Evolutionary conservation across 2,329 filamentous ascomycete genomes (phyloP).

Genomic region (Neonectria sp.): DNA sequence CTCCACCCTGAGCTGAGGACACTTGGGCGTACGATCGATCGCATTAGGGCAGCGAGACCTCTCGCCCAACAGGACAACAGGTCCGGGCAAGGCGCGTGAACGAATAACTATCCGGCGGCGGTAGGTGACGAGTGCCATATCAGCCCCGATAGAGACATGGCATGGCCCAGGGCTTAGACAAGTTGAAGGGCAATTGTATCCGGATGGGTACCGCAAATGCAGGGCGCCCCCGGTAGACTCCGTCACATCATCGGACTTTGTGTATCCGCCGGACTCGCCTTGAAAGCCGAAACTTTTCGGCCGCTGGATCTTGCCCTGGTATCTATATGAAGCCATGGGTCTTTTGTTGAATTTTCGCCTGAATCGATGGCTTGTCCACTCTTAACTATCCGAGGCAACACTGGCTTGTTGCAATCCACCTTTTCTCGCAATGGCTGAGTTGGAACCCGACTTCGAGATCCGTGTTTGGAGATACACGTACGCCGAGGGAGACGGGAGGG

Average conservation of each 20-base stretch:
- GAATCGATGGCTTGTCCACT: background rate
- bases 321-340: background rate
- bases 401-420: background rate
- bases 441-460: conserved; percentile 32
- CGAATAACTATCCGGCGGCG: background rate
- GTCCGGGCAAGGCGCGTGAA: background rate
- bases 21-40: background rate
- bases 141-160: background rate
- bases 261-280: background rate
- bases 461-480: conserved; percentile 38
- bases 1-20: background rate
- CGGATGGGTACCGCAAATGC: background rate
- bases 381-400: background rate
- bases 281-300: background rate
- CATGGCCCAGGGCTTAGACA: background rate
- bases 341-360: background rate
- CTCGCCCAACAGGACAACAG: conserved; percentile 2
- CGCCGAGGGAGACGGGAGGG: conserved; percentile 11
- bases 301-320: background rate
- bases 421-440: conserved; percentile 27
- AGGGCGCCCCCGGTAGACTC: background rate
- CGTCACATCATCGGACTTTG: background rate
- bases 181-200: background rate
- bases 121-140: conserved; percentile 1
- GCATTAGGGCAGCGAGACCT: conserved; percentile 12